phyloP scores from a whole-genome alignment of 1,284 basidiomycete genomes.

The Exobasidium cylindrosporum region DNA sequence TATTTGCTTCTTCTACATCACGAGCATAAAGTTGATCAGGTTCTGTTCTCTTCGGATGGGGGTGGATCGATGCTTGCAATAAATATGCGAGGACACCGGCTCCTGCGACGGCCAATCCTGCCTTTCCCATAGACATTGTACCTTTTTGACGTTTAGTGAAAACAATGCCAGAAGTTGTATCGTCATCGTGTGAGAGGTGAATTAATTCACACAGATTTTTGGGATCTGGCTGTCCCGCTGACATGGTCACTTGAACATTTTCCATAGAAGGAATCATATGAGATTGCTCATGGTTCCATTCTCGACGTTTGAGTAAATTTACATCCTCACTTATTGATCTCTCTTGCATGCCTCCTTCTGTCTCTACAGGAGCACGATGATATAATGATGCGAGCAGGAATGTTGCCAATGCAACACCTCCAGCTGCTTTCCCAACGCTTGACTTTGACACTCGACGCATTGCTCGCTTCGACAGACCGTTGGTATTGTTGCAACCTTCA shows the following conservation, averaged over 20 bases:
- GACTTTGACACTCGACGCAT: no score
- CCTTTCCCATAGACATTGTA: not conserved
- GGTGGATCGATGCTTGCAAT: not conserved
- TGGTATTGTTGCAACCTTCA: no score
- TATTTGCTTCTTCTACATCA: no score
- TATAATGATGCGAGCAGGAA: not conserved
- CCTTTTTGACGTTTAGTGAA: not conserved
- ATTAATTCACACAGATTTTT: no score
- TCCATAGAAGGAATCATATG: not conserved
- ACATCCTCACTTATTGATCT: not conserved
- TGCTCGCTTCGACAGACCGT: no score
- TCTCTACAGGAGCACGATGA: not conserved
- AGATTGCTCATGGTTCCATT: not conserved
- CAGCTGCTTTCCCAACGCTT: not conserved
- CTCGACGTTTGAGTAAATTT: not conserved
- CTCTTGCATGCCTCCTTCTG: not conserved
- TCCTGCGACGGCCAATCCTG: not conserved
- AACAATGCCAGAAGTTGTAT: not conserved
- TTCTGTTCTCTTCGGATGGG: no score
- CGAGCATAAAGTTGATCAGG: no score
- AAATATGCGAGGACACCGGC: not conserved
- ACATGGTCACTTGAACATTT: not conserved
- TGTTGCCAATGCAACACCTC: not conserved
- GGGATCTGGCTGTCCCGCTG: no score
- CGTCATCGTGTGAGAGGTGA: no score